Evolutionary conservation across 164 flowering plant species (phyloP).

Genomic region (Piper longum): DNA sequence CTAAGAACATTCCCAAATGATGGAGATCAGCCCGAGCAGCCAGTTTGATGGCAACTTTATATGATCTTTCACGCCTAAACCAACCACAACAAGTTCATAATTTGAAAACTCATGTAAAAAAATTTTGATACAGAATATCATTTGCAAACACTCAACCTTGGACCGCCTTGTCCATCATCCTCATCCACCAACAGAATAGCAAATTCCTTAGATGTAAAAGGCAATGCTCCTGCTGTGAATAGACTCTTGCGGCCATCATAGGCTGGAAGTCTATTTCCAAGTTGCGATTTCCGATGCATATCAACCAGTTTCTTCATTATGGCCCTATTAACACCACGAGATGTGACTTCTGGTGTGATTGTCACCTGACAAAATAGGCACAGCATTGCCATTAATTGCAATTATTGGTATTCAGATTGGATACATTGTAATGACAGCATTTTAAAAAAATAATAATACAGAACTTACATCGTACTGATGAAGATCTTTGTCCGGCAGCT

Average conservation of each 20-base stretch:
- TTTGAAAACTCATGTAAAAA: neutral
- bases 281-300: conserved; percentile 57
- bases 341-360: conserved; percentile 74
- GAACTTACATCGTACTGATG: conserved; percentile 86
- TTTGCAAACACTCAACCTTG: conserved; percentile 34
- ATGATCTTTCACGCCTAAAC: conserved; percentile 56
- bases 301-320: conserved; percentile 75
- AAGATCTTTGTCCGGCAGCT: conserved; percentile 76
- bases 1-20: conserved; percentile 67
- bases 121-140: neutral
- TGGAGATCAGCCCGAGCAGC: conserved; percentile 68
- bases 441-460: neutral
- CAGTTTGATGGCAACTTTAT: conserved; percentile 66
- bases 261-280: conserved; percentile 85
- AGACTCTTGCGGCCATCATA: conserved; percentile 90
- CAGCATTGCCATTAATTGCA: neutral
- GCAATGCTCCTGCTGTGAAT: conserved; percentile 93
- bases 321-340: conserved; percentile 56
- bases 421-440: neutral
- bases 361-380: conserved; percentile 41
- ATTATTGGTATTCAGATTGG: neutral
- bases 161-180: conserved; percentile 52
- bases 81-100: neutral
- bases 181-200: conserved; percentile 54
- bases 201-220: conserved; percentile 71